phyloP scores from a whole-genome alignment of 1,284 basidiomycete genomes.

The Boletus albobrunnescens region DNA sequence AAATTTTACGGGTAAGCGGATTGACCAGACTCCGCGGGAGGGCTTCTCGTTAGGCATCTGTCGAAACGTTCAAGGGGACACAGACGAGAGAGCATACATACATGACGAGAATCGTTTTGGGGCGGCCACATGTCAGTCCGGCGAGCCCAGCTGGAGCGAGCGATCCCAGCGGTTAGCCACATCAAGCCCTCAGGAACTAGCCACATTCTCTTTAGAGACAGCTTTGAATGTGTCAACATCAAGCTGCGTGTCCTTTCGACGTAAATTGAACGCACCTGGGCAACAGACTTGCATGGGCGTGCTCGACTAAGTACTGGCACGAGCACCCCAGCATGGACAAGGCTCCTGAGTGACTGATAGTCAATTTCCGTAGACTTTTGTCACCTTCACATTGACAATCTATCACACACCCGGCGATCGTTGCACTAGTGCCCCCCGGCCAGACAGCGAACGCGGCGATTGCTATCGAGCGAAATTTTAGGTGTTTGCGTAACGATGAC shows the following conservation, averaged over 20 bases:
- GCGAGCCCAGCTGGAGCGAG: not conserved
- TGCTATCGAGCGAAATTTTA: not conserved
- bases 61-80: slow-evolving; percentile 27
- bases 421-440: not conserved
- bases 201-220: slow-evolving; percentile 4
- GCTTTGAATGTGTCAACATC: slow-evolving; percentile 9
- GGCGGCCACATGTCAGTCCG: slow-evolving; percentile 25
- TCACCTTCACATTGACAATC: not conserved
- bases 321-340: not conserved
- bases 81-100: slow-evolving; percentile 3
- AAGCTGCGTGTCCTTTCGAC: slow-evolving; percentile 11
- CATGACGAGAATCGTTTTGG: slow-evolving; percentile 17
- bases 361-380: slow-evolving; percentile 11
- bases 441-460: slow-evolving; percentile 2
- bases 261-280: slow-evolving; percentile 19
- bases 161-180: not conserved
- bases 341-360: slow-evolving; percentile 7
- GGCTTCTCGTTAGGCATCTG: too few relatives aligned
- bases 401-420: slow-evolving; percentile 3
- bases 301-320: not conserved
- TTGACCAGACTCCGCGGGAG: too few relatives aligned
- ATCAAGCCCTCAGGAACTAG: slow-evolving; percentile 4
- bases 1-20: slow-evolving; percentile 4
- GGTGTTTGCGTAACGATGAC: slow-evolving; percentile 3
- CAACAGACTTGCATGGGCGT: not conserved